These are phyloP conservation scores for Boletus barrowsii DNA, from an alignment of 768 basidiomycete species.

Conservation along the genomic window DNA sequence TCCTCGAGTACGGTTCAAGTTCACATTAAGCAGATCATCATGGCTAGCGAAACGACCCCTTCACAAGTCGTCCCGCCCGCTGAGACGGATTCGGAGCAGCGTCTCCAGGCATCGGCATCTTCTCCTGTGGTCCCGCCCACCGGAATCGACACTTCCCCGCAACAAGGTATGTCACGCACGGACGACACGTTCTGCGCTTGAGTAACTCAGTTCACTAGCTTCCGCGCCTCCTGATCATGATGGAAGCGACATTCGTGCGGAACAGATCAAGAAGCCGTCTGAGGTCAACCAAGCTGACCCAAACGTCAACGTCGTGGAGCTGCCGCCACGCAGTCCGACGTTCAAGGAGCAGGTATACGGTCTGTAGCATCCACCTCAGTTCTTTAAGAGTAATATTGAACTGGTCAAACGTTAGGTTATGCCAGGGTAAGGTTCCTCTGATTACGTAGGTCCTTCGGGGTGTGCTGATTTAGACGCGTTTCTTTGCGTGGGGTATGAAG, in stretches of 20 bases:
- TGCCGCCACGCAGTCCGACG: conserved; percentile 33
- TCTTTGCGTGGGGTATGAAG: conserved; percentile 4
- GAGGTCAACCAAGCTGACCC: conserved; percentile 27
- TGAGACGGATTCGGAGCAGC: conserved; percentile 4
- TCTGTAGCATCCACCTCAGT: conserved; percentile 12
- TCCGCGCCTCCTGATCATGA: conserved; percentile 37
- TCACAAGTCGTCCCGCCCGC: neutral
- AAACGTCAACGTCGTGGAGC: conserved; percentile 24
- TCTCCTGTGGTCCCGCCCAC: conserved; percentile 28
- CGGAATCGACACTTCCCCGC: conserved; percentile 27
- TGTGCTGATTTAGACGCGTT: conserved; percentile 1
- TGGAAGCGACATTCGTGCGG: conserved; percentile 31
- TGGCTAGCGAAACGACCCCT: conserved; percentile 3
- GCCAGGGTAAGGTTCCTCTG: conserved; percentile 20
- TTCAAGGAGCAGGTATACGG: conserved; percentile 63
- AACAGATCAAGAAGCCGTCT: conserved; percentile 26
- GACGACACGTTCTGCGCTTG: neutral
- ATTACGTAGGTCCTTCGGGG: neutral
- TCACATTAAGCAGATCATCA: conserved; percentile 1
- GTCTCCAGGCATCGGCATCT: conserved; percentile 10
- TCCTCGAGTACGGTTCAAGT: neutral
- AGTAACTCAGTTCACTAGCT: conserved; percentile 20
- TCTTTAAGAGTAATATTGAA: neutral
- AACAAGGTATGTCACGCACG: conserved; percentile 36
- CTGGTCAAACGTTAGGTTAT: conserved; percentile 23